Base-by-base conservation (phyloP, 768 basidiomycete species). In the Kwoniella pini region DNA sequence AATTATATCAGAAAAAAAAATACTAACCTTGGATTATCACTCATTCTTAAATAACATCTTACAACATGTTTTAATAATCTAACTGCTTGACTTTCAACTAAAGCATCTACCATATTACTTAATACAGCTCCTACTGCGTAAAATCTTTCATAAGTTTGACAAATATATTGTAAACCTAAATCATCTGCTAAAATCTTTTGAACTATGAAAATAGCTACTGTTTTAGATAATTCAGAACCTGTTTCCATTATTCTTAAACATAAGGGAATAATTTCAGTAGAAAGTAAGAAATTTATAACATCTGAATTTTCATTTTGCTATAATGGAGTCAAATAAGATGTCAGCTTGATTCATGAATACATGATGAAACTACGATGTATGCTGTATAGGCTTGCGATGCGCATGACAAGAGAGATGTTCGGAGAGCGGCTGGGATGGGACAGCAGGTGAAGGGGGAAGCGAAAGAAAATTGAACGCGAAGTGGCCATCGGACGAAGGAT, bases 181-280 rank as follows among this genome's bases (percentile, higher is more conserved):
- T 99, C 96, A 78, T 99, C 96, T 54, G 98, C 84, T 15, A 99
- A 83, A 61, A 82, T 83, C 81, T 99, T 99, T 79, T 99, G 96
- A 3, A 99, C 96, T 72, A 99, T 99, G 80, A 99, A 99, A 72
- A 99, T 99, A 42, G 96, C 96, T 44, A 99, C 96, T 0, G 96
- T 99, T 81, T 99, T 99, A 60, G 90, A 92, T 17, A 99, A 85
- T 72, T 99, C 96, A 2, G 94, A 96, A 42, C 96, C 96, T 2
- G 96, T 97, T 80, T 99, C 96, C 96, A 99, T 99, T 79, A 99
- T 99, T 53, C 96, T 88, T 51, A 99, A 86, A 77, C 96, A 99
- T 65, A 99, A 88, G 33, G 96, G 96, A 76, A 99, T 99, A 78
- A 99, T 99, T 82, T 99, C 96, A 54, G 96, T 99, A 3, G 94